Evolutionary conservation across 2,329 filamentous ascomycete genomes (phyloP), one percentile per base, ranked within the genome.

Genomic region (Penicillium psychrosexuale): DNA sequence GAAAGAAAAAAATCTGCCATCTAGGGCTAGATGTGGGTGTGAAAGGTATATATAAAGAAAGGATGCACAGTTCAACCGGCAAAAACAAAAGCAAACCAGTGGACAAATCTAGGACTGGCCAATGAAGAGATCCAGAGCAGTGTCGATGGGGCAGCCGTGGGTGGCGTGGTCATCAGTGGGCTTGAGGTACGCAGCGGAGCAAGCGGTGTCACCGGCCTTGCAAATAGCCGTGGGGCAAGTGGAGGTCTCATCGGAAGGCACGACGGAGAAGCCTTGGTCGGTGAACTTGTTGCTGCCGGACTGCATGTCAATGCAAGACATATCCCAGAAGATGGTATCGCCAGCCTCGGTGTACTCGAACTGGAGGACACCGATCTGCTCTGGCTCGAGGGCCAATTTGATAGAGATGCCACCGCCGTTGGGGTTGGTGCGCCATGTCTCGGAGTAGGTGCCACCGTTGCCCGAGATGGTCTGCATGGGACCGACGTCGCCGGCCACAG

Each of bases 321-420:
- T 61, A 57, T 75, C 72, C 69, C 71, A 75, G 67, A 61, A 74
- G 60, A 75, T 67, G 28, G 64, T 71, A 38, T 69, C 66, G 33
- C 54, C 50, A 9, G 58, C 43, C 37, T 66, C 54, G 53, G 72
- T 75, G 66, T 75, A 75, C 62, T 75, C 72, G 61, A 73, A 75
- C 68, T 77, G 74, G n/a, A 76, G 71, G 43, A 77, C 68, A 22
- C 74, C 66, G 52, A 57, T 37, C 57, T 72, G 69, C 47, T 61
- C 55, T 19, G 64, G 59, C 19, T 58, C 54, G 57, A 68, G 66
- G 55, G 73, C 64, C 37, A 76, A 63, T 69, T 76, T 76, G 67
- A 76, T 74, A 45, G 73, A 75, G 58, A 75, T 61, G 59, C 74
- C 74, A 42, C 74, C 74, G 42, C 72, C 73, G 58, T 72, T 69